These are phyloP conservation scores for Endotrypanum monterogeii DNA, from an alignment of 208 protist species.

Conservation along the genomic window DNA sequence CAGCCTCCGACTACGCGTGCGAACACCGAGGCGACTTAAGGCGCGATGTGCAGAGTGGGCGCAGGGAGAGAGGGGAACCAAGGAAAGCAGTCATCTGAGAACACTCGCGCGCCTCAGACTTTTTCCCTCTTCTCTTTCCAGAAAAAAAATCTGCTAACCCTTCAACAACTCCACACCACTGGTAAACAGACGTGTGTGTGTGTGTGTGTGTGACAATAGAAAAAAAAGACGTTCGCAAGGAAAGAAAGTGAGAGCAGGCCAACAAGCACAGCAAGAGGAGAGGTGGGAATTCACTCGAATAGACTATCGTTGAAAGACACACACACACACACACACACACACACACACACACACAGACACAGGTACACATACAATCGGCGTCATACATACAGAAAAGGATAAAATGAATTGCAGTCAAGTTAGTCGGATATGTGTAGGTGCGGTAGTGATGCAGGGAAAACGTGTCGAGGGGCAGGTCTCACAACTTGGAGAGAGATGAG, in stretches of 20 bases:
- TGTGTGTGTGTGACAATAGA: no score
- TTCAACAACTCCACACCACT: background rate
- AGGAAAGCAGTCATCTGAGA: background rate
- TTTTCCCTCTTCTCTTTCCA: background rate
- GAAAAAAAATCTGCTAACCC: background rate
- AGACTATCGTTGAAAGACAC: background rate
- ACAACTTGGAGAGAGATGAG: no score
- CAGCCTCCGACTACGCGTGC: no score
- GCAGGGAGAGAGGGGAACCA: background rate
- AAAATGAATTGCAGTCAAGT: background rate
- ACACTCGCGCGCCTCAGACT: background rate
- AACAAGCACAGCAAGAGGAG: background rate
- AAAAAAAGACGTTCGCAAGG: background rate
- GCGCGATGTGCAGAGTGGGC: background rate
- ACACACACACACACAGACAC: slow-evolving; percentile 1
- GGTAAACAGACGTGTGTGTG: no score
- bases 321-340: background rate
- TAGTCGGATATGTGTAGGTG: background rate
- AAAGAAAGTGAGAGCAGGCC: background rate
- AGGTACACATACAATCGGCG: background rate
- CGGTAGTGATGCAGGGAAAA: background rate
- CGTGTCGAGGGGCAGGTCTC: no score
- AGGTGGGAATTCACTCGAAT: background rate
- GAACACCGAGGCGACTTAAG: no score
- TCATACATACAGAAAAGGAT: background rate